Conservation (phyloP, 2,329 filamentous ascomycete species). For the Elsinoe necatrix region DNA sequence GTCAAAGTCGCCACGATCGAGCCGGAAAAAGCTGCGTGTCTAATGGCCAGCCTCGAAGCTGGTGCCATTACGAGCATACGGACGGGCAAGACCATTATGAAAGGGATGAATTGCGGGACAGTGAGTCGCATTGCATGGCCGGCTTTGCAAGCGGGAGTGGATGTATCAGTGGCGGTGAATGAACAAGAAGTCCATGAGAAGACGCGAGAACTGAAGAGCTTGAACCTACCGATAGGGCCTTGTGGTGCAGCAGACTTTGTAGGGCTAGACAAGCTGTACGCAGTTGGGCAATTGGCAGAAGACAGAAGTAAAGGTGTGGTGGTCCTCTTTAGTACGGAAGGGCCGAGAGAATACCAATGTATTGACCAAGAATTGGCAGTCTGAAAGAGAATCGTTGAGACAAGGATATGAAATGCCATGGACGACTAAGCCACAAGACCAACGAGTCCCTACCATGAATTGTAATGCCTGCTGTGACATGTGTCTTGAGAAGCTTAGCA, state of each 20-base stretch:
- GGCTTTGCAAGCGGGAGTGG: slow-evolving; percentile 48
- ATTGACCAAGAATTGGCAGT: neutral
- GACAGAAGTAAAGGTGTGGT: slow-evolving; percentile 44
- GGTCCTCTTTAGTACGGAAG: slow-evolving; percentile 61
- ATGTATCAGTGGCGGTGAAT: slow-evolving; percentile 52
- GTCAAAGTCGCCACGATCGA: slow-evolving; percentile 57
- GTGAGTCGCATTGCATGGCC: slow-evolving; percentile 59
- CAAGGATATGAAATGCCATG: neutral
- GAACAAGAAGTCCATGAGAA: slow-evolving; percentile 52
- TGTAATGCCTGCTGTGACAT: neutral
- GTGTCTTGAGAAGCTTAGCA: neutral
- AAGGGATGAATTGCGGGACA: slow-evolving; percentile 64
- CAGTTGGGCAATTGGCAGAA: slow-evolving; percentile 31
- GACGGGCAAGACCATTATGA: slow-evolving; percentile 61
- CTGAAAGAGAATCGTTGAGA: neutral
- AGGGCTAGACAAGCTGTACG: slow-evolving; percentile 46
- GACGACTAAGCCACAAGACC: neutral
- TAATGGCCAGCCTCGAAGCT: slow-evolving; percentile 45
- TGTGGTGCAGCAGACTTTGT: slow-evolving; percentile 54
- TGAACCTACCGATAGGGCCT: slow-evolving; percentile 48
- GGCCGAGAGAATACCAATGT: slow-evolving; percentile 45
- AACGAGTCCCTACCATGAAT: neutral
- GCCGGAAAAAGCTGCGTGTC: slow-evolving; percentile 54
- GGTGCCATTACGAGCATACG: slow-evolving; percentile 43
- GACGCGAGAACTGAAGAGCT: slow-evolving; percentile 36